Base-by-base conservation (phyloP, 2,329 filamentous ascomycete genomes). In the Botrytis hyacinthi region DNA sequence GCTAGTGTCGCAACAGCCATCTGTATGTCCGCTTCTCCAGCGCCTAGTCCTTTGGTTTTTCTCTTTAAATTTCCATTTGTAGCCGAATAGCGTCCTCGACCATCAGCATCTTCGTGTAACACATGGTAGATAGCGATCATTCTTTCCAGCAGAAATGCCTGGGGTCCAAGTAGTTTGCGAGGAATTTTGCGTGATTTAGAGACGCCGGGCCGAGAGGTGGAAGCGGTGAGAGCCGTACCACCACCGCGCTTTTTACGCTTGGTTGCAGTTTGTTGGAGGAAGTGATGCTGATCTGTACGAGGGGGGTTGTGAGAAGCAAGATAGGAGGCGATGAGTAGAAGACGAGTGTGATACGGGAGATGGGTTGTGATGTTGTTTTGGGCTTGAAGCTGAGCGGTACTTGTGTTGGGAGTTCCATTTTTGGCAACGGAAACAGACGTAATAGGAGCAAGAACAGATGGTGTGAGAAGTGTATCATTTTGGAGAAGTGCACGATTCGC, bases 231-330 rank as follows among this genome's bases (percentile, higher is more conserved):
- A 5, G 83, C 82, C 20, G 83, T 83, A 37, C 87, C 87, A 69
- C 87, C 86, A 29, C 78, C 77, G 71, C 80, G 80, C 76, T 82
- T 82, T 35, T 79, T 77, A 26, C 82, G 80, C 73, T 83, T 83
- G 26, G 79, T 75, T 2, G 80, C 54, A 7, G 66, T 77, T 54
- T 78, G 74, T 73, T 82, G 84, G 77, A 92, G 93, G 84, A 96
- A 96, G 79, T 93, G 89, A 1, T 89, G 86, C 7, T 89, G 84
- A 81, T 96, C 93, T 79, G 92, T 89, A n/a, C 89, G 87, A 1
- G 91, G 84, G 22, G 91, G 88, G 81, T 95, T 96, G 85, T 93
- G 93, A 1, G 92, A 94, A 70, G 93, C 92, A 4, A 96, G 88
- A 82, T 96, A 96, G 5, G 93, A 91, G 51, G 93, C 89, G 40